These are phyloP conservation scores for Pneumocystis jirovecii DNA, from an alignment of 1,139 yeast species.

Conservation along the genomic window DNA sequence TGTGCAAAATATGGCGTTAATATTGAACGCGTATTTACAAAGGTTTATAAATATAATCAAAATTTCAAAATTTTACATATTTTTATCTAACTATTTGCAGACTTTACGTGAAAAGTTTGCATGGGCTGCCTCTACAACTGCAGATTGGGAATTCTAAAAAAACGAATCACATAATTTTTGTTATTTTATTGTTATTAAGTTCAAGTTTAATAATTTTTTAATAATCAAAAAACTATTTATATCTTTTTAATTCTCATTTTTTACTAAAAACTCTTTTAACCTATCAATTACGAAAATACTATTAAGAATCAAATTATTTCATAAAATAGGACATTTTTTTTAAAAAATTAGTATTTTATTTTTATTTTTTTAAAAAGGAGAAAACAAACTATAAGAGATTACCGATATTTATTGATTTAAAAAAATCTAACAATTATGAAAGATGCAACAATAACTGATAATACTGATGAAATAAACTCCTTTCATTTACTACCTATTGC, in stretches of 20 bases:
- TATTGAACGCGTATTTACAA: constrained; percentile 79
- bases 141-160: constrained; percentile 61
- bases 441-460: background rate
- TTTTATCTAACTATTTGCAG: constrained; percentile 8
- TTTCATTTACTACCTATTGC: constrained; percentile 50
- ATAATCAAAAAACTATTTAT: background rate
- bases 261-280: background rate
- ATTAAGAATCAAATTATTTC: background rate
- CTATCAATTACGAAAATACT: background rate
- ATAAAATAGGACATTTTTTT: background rate
- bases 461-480: background rate
- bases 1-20: constrained; percentile 79
- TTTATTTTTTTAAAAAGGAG: background rate
- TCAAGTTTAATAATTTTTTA: background rate
- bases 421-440: background rate
- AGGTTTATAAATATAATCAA: constrained; percentile 18
- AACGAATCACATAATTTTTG: background rate
- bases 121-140: constrained; percentile 92
- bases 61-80: background rate
- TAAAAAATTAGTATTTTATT: background rate
- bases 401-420: background rate
- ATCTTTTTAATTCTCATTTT: background rate
- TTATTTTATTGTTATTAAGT: background rate
- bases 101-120: constrained; percentile 81
- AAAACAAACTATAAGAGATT: background rate